Evolutionary conservation across 2,329 filamentous ascomycete species (phyloP).

Genomic region (Claviceps fusiformis): DNA sequence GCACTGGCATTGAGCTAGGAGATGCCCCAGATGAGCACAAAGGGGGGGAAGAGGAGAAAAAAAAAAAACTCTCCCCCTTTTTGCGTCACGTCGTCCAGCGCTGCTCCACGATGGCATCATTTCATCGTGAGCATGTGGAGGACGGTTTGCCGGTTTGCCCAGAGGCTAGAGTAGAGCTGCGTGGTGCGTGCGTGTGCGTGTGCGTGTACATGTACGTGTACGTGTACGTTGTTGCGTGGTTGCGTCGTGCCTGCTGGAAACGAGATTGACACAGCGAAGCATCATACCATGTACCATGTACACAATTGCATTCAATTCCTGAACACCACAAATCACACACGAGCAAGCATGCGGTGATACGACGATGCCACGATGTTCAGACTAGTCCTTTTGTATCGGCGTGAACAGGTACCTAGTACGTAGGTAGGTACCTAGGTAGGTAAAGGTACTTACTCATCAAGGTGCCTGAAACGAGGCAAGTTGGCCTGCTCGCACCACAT

Average conservation of each 20-base stretch:
- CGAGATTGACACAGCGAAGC: not conserved
- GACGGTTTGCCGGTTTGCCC: too few relatives aligned
- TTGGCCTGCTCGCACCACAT: not conserved
- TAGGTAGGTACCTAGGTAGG: too few relatives aligned
- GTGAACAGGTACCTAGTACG: not conserved
- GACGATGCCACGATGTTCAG: not conserved
- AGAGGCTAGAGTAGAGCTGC: too few relatives aligned
- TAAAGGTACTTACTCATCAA: too few relatives aligned
- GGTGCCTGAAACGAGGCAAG: too few relatives aligned
- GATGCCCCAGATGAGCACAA: not conserved
- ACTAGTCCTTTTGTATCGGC: not conserved
- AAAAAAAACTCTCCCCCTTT: too few relatives aligned
- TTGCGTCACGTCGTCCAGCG: constrained; percentile 5
- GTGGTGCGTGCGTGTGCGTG: not conserved
- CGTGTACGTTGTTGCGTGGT: too few relatives aligned
- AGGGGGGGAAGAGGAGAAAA: too few relatives aligned
- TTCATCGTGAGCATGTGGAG: constrained; percentile 1
- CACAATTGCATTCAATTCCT: not conserved
- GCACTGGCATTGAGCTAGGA: not conserved
- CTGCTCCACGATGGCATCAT: constrained; percentile 6
- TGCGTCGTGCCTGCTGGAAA: not conserved
- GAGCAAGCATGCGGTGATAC: not conserved
- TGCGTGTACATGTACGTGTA: too few relatives aligned
- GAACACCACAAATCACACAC: not conserved
- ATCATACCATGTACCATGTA: not conserved